Evolutionary conservation across 495 filamentous ascomycete species (phyloP).

Genomic region (Xylaria scruposa): DNA sequence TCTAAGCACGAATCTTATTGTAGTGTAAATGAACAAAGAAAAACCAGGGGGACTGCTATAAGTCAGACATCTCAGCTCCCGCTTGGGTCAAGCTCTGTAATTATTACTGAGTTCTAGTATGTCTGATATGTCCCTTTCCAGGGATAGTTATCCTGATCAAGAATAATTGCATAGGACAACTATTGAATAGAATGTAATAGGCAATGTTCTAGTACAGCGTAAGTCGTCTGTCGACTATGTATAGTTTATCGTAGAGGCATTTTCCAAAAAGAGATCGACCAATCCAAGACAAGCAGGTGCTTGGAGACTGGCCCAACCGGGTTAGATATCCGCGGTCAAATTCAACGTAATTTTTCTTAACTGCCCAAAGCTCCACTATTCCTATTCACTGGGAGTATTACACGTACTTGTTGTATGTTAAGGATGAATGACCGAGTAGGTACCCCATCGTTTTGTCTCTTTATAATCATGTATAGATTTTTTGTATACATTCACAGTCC

Average conservation of each 20-base stretch:
- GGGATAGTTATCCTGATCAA: not conserved
- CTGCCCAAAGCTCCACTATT: constrained; percentile 6
- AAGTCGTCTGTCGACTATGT: not conserved
- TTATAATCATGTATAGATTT: not conserved
- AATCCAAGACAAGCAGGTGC: constrained; percentile 27
- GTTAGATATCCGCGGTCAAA: constrained; percentile 14
- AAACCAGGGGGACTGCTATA: not conserved
- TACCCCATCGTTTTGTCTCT: too few species aligned
- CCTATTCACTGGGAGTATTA: not conserved
- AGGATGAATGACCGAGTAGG: too few species aligned
- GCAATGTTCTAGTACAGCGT: too few species aligned
- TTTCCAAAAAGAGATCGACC: constrained; percentile 8
- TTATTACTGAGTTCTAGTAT: too few species aligned
- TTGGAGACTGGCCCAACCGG: constrained; percentile 7
- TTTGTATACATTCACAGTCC: not conserved
- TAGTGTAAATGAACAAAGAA: not conserved
- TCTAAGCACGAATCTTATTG: too few species aligned
- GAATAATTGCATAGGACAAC: not conserved
- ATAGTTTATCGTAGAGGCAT: not conserved
- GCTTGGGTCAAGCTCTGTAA: too few species aligned
- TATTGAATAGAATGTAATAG: too few species aligned
- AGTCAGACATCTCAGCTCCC: too few species aligned
- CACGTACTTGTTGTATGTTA: not conserved
- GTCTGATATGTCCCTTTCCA: not conserved
- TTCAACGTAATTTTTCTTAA: not conserved